These are phyloP conservation scores for Cephalotrichum gorgonifer DNA, from an alignment of 2,329 filamentous ascomycete species.

Conservation along the genomic window DNA sequence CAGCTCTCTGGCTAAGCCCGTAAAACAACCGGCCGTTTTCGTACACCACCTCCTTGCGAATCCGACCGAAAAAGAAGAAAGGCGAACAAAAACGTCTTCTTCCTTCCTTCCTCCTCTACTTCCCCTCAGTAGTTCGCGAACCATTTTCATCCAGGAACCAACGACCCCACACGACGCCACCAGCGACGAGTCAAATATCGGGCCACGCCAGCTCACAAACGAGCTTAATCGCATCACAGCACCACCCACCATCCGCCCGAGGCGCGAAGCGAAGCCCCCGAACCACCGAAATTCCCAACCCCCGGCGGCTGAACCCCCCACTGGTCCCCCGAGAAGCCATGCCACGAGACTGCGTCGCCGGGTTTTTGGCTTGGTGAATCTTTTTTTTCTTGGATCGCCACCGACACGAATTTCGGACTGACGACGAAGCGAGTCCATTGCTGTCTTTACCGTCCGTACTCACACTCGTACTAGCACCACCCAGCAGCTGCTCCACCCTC, in stretches of 20 bases:
- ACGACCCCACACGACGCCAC: neutral
- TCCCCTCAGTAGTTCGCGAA: too few species aligned
- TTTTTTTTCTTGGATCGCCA: too few species aligned
- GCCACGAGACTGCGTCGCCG: neutral
- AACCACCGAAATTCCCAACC: neutral
- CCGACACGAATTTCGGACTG: neutral
- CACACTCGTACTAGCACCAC: too few species aligned
- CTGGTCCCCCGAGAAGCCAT: neutral
- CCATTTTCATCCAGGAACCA: neutral
- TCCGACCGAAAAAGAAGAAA: neutral
- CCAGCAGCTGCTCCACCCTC: neutral
- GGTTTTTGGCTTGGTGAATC: neutral
- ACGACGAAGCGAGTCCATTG: neutral
- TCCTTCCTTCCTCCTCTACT: neutral
- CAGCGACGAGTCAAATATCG: neutral
- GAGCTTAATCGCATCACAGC: neutral
- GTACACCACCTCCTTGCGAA: neutral
- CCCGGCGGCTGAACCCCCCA: neutral
- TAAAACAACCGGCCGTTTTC: neutral
- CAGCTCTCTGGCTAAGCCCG: neutral
- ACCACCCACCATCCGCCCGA: neutral
- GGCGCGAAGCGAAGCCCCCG: neutral
- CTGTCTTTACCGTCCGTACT: neutral
- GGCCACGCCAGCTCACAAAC: neutral
- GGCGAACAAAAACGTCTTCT: neutral